phyloP scores from a whole-genome alignment of 2,329 filamentous ascomycete genomes.

The Pyricularia sp. region DNA sequence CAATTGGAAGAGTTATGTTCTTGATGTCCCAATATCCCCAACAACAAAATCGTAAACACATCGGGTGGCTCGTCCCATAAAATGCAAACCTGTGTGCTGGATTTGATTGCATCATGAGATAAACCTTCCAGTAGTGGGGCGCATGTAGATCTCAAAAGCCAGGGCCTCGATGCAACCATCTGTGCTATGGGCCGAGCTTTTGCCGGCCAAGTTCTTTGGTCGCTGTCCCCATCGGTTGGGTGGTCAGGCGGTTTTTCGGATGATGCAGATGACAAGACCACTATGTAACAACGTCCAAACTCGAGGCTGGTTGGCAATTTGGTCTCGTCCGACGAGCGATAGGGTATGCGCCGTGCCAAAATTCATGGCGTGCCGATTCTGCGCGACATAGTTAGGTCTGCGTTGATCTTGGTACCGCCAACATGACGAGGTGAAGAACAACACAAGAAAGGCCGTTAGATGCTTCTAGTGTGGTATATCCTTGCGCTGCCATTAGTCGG shows the following conservation, averaged over 20 bases:
- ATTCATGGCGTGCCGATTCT: neutral
- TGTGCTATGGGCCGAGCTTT: neutral
- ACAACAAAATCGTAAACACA: too few species aligned
- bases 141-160: neutral
- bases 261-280: neutral
- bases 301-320: neutral
- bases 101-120: neutral
- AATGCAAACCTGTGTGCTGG: neutral
- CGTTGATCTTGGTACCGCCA: neutral
- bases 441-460: neutral
- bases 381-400: neutral
- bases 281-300: neutral
- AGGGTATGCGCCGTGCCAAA: neutral
- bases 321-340: neutral
- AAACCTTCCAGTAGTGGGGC: neutral
- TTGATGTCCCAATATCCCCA: too few species aligned
- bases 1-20: too few species aligned
- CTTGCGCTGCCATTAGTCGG: neutral
- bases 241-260: neutral
- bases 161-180: neutral
- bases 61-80: neutral
- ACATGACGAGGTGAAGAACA: neutral
- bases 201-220: neutral
- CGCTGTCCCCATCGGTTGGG: neutral
- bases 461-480: neutral